A percentile compares a stretch with the other conserved stretches of the same genome.
Evolutionary conservation across 495 filamentous ascomycete species (phyloP).

Genomic region (Aspergillus conjunctus): DNA sequence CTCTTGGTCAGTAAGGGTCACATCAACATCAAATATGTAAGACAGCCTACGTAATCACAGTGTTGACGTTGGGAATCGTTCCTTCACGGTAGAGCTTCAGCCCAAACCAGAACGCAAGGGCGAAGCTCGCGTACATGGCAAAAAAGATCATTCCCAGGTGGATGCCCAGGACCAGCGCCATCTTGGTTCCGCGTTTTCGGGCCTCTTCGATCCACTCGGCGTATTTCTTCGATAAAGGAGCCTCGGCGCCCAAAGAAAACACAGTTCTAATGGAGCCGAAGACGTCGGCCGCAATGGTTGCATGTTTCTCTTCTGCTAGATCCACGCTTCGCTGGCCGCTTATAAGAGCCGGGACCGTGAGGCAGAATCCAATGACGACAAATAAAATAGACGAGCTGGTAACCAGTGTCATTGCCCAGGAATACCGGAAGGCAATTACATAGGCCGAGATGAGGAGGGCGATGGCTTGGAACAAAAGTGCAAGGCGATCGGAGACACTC

Average conservation of each 20-base stretch:
- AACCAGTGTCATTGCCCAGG: constrained; percentile 51
- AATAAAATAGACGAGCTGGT: constrained; percentile 43
- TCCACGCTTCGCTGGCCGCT: constrained; percentile 30
- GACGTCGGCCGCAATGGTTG: constrained; percentile 50
- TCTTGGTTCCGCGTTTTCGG: constrained; percentile 48
- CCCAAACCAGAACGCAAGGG: constrained; percentile 57
- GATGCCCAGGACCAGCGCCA: constrained; percentile 30
- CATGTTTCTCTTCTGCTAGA: constrained; percentile 34
- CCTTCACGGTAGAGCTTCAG: constrained; percentile 41
- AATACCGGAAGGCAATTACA: constrained; percentile 53
- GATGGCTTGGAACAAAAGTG: constrained; percentile 49
- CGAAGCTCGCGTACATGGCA: constrained; percentile 49
- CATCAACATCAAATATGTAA: not conserved
- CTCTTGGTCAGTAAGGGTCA: not conserved
- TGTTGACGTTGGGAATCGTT: constrained; percentile 41
- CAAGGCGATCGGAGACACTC: constrained; percentile 63
- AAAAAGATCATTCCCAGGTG: constrained; percentile 43
- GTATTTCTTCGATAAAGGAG: constrained; percentile 42
- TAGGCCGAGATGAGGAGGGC: constrained; percentile 54
- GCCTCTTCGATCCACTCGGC: constrained; percentile 59
- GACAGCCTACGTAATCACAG: constrained; percentile 46
- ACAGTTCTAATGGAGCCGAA: constrained; percentile 54
- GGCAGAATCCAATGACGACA: constrained; percentile 32
- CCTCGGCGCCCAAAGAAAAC: constrained; percentile 53
- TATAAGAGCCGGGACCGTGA: constrained; percentile 48